Percentiles rank a stretch among this genome's conserved stretches.
These are phyloP conservation scores for Phycomyces blakesleeanus DNA, from an alignment of 192 early-diverging fungal species.

Conservation along the genomic window DNA sequence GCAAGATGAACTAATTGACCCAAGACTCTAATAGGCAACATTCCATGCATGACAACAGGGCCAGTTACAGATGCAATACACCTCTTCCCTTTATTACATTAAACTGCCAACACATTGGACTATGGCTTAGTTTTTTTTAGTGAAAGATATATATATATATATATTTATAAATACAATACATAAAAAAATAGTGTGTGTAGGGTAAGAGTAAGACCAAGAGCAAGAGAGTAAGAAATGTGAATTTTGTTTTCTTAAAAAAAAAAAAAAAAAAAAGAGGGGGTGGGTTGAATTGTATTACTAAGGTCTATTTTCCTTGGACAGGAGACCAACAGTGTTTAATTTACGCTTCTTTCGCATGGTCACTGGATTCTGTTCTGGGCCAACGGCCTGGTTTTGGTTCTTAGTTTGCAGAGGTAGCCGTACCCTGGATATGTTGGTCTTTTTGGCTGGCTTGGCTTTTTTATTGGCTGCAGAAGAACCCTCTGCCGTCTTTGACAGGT, in stretches of 20 bases:
- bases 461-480: not conserved
- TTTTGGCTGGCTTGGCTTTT: not conserved
- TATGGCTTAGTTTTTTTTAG: too few relatives aligned
- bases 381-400: not conserved
- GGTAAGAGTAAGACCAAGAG: too few relatives aligned
- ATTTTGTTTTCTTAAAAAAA: too few relatives aligned
- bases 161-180: too few relatives aligned
- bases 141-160: too few relatives aligned
- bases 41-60: slow-evolving; percentile 5
- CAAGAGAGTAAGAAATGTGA: too few relatives aligned
- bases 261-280: too few relatives aligned
- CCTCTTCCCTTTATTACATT: too few relatives aligned
- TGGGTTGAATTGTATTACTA: too few relatives aligned
- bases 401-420: not conserved
- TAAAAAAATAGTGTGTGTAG: too few relatives aligned
- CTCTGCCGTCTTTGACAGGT: not conserved
- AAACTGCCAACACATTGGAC: too few relatives aligned
- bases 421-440: not conserved
- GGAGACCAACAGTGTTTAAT: not conserved
- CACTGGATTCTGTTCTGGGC: not conserved
- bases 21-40: not conserved
- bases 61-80: not conserved
- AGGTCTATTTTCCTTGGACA: not conserved
- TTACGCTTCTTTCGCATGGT: not conserved
- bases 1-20: too few relatives aligned